phyloP scores from a whole-genome alignment of 2,329 filamentous ascomycete genomes.

The Pseudodiploospora longispora region DNA sequence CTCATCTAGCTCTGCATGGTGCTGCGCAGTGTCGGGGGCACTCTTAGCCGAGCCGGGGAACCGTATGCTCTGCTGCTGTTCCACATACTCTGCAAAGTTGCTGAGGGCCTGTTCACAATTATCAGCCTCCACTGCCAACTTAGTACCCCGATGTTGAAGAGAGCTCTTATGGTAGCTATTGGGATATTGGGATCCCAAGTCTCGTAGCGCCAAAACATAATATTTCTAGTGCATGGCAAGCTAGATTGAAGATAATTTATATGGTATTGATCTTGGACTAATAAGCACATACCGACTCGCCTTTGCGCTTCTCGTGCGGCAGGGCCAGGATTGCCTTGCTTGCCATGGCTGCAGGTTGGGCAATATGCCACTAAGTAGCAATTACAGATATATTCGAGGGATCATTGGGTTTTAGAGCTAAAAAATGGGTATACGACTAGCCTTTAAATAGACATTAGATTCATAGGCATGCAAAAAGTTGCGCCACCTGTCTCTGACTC shows the following conservation, averaged over 20 bases:
- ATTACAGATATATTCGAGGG: conserved; percentile 16
- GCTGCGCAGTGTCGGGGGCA: conserved; percentile 32
- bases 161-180: too few relatives aligned
- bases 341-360: conserved; percentile 38
- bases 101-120: conserved; percentile 54
- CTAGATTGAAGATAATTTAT: background rate
- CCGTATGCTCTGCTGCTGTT: conserved; percentile 77
- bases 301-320: conserved; percentile 73
- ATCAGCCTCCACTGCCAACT: background rate
- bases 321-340: conserved; percentile 52
- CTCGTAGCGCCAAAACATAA: too few relatives aligned
- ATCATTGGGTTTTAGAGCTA: too few relatives aligned
- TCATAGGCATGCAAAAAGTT: too few relatives aligned
- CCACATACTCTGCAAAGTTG: conserved; percentile 96
- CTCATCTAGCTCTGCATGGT: conserved; percentile 78
- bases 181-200: too few relatives aligned
- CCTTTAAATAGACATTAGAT: background rate
- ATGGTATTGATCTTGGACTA: background rate
- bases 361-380: conserved; percentile 12
- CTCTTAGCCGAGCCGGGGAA: conserved; percentile 38
- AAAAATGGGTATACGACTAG: background rate
- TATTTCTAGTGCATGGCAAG: background rate
- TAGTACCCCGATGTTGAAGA: too few relatives aligned
- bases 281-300: conserved; percentile 60
- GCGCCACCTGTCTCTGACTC: too few relatives aligned